Conservation (phyloP, 768 basidiomycete genomes). For the Panaeolus cyanescens region DNA sequence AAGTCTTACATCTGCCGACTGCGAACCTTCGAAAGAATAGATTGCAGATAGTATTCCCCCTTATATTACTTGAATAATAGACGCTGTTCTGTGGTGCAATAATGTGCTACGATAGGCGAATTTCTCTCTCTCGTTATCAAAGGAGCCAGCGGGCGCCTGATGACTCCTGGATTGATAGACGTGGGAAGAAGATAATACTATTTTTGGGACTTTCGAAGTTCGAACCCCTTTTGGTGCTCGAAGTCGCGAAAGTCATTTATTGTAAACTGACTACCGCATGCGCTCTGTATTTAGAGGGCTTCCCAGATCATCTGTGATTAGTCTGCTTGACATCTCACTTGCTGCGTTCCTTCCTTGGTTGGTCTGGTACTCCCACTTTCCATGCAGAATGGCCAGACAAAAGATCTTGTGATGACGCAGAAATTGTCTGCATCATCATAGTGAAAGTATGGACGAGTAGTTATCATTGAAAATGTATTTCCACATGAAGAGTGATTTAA, state of each 20-base stretch:
- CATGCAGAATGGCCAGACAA: not conserved
- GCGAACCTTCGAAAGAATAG: not conserved
- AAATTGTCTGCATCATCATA: not conserved
- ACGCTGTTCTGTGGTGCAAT: not conserved
- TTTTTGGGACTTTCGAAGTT: too few species aligned
- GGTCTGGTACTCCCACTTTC: not conserved
- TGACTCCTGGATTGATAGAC: too few species aligned
- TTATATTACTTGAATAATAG: not conserved
- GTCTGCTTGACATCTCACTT: conserved; percentile 8
- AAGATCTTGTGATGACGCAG: not conserved
- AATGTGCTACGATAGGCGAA: not conserved
- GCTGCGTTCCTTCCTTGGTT: conserved; percentile 12
- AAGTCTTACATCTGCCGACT: too few species aligned
- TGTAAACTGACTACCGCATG: not conserved
- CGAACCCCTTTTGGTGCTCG: not conserved
- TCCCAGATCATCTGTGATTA: conserved; percentile 13
- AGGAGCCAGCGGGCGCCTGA: not conserved
- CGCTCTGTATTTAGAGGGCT: not conserved
- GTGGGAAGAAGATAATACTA: too few species aligned
- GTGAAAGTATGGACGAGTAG: not conserved
- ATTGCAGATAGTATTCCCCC: not conserved
- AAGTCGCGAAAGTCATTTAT: not conserved
- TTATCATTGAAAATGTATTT: too few species aligned
- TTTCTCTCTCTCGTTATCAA: too few species aligned
- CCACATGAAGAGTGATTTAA: not conserved